phyloP scores from a whole-genome alignment of 2,329 filamentous ascomycete genomes.

The Trichoderma semiorbis region DNA sequence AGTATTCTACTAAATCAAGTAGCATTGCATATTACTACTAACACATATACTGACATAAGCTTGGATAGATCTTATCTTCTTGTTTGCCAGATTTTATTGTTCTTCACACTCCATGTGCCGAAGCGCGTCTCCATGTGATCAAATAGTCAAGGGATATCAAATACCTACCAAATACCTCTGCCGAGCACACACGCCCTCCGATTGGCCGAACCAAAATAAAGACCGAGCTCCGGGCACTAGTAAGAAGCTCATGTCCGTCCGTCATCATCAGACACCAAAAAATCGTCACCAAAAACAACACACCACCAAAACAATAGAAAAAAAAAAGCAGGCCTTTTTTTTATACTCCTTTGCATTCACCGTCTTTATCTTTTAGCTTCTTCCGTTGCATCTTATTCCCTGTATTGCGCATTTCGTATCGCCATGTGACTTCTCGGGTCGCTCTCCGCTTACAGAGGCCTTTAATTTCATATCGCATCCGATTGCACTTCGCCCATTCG shows the following conservation, averaged over 20 bases:
- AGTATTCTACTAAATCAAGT: not conserved
- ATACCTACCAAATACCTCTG: not conserved
- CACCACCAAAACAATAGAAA: not conserved
- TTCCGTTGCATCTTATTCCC: not conserved
- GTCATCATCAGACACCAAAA: not conserved
- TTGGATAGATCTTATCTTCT: not conserved
- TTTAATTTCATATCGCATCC: not conserved
- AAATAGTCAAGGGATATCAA: not conserved
- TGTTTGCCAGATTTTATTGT: not conserved
- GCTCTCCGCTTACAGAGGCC: not conserved
- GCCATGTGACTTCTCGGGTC: not conserved
- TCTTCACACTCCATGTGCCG: not conserved
- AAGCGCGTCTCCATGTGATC: slow-evolving; percentile 10
- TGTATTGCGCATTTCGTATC: not conserved
- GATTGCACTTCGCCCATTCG: not conserved
- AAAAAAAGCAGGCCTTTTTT: not conserved
- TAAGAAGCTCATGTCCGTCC: not conserved
- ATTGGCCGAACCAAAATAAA: slow-evolving; percentile 1
- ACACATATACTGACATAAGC: too few relatives aligned
- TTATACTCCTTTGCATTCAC: not conserved
- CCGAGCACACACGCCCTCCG: not conserved
- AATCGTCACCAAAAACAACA: not conserved
- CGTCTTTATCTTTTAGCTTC: not conserved
- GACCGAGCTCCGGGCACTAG: not conserved
- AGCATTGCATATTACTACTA: too few relatives aligned